These are phyloP conservation scores for Cryptosporidium felis DNA, from an alignment of 169 alveolate species.

Conservation along the genomic window DNA sequence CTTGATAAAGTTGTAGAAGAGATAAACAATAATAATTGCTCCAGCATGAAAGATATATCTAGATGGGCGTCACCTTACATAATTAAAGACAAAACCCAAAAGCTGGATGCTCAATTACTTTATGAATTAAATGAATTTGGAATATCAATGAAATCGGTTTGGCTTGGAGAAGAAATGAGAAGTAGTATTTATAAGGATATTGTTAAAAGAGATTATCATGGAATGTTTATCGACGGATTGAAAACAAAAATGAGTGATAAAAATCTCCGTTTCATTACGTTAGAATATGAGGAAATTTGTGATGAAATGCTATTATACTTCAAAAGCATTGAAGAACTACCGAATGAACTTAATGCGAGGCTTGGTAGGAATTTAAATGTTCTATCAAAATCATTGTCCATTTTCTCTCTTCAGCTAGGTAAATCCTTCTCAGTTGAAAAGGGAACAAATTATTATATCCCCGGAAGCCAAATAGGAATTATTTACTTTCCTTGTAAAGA, in stretches of 20 bases:
- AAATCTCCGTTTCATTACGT: constrained; percentile 4
- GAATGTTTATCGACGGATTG: constrained; percentile 8
- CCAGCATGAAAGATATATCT: constrained; percentile 9
- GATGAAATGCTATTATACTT: constrained; percentile 35
- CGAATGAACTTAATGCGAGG: constrained; percentile 32
- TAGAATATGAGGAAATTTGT: constrained; percentile 7
- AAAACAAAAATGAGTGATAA: background rate
- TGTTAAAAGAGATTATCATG: constrained; percentile 43
- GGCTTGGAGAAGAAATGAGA: constrained; percentile 57
- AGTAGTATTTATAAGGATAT: background rate
- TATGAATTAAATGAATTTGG: constrained; percentile 29
- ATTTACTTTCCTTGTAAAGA: constrained; percentile 26
- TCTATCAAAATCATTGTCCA: background rate
- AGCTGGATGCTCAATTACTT: background rate
- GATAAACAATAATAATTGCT: constrained; percentile 9
- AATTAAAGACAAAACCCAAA: background rate
- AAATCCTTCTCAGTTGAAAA: background rate
- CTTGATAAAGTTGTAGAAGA: background rate
- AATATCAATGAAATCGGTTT: background rate
- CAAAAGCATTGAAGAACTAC: background rate
- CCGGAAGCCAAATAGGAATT: constrained; percentile 49
- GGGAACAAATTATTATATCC: constrained; percentile 11
- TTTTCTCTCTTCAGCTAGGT: constrained; percentile 4
- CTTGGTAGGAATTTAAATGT: constrained; percentile 2
- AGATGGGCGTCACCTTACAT: constrained; percentile 53